Evolutionary conservation across 495 filamentous ascomycete species (phyloP).

Genomic region (Chaetomium fimeti): DNA sequence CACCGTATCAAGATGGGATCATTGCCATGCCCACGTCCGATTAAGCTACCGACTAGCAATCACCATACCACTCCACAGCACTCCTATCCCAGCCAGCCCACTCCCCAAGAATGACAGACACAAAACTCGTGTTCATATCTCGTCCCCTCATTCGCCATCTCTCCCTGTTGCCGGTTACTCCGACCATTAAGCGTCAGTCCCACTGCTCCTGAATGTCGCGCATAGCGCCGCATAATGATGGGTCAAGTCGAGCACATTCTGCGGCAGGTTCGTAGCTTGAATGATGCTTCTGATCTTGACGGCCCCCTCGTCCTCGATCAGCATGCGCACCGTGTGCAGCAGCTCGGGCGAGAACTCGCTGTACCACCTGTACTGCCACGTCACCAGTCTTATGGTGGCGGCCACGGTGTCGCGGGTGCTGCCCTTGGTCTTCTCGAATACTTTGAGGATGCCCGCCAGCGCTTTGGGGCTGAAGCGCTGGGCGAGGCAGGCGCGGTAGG

Average conservation of each 20-base stretch:
- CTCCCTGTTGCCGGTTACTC: neutral
- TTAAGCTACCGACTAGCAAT: neutral
- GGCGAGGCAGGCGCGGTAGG: constrained; percentile 77
- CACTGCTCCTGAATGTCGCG: constrained; percentile 89
- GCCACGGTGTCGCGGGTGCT: constrained; percentile 74
- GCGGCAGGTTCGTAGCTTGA: constrained; percentile 89
- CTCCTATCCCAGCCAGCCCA: neutral
- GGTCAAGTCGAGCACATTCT: constrained; percentile 88
- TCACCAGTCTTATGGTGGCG: constrained; percentile 79
- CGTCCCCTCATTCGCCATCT: neutral
- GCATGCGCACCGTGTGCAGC: constrained; percentile 76
- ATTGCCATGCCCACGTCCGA: neutral
- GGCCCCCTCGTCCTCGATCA: constrained; percentile 96
- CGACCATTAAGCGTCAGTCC: constrained; percentile 70
- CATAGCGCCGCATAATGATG: constrained; percentile 95
- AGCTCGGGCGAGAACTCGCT: constrained; percentile 96
- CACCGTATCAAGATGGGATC: neutral
- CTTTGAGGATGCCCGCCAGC: constrained; percentile 75
- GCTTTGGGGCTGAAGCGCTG: constrained; percentile 89
- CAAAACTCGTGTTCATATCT: neutral
- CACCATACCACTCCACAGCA: neutral
- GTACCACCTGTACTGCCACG: constrained; percentile 99
- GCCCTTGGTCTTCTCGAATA: constrained; percentile 63
- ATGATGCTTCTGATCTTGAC: constrained; percentile 97
- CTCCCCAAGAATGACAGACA: neutral